Conservation (phyloP, 192 early-diverging fungal genomes). For the Podila minutissima region DNA sequence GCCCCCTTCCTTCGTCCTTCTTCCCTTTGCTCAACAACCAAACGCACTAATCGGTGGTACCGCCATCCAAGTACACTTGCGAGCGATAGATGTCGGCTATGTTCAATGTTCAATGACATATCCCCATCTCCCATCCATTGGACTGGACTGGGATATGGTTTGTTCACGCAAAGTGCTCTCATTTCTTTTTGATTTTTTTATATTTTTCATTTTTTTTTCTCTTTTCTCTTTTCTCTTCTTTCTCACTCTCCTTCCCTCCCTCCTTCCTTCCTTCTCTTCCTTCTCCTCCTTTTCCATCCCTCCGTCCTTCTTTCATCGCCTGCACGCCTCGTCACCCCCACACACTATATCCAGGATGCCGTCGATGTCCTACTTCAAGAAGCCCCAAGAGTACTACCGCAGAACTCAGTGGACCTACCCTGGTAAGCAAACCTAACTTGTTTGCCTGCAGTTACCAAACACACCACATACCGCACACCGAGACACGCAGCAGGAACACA, state of each 20-base stretch:
- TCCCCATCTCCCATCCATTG: neutral
- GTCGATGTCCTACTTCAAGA: conserved; percentile 4
- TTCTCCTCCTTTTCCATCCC: neutral
- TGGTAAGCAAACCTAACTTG: conserved; percentile 13
- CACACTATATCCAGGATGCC: neutral
- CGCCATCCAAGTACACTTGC: no score
- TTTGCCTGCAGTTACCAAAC: neutral
- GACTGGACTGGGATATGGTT: no score
- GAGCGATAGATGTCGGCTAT: neutral
- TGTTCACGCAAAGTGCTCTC: neutral
- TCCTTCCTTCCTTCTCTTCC: neutral
- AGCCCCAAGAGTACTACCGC: conserved; percentile 34
- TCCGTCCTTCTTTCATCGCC: neutral
- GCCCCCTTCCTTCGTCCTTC: neutral
- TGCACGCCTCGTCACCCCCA: neutral
- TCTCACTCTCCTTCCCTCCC: neutral
- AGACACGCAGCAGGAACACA: no score
- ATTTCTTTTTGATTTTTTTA: neutral
- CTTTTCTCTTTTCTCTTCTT: neutral
- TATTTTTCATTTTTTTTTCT: neutral
- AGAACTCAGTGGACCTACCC: conserved; percentile 40
- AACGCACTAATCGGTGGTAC: no score
- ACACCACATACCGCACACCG: no score
- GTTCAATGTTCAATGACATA: neutral
- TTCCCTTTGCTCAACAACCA: no score